phyloP scores from a whole-genome alignment of 1,284 basidiomycete species.

The Phylloboletellus chloephorus region DNA sequence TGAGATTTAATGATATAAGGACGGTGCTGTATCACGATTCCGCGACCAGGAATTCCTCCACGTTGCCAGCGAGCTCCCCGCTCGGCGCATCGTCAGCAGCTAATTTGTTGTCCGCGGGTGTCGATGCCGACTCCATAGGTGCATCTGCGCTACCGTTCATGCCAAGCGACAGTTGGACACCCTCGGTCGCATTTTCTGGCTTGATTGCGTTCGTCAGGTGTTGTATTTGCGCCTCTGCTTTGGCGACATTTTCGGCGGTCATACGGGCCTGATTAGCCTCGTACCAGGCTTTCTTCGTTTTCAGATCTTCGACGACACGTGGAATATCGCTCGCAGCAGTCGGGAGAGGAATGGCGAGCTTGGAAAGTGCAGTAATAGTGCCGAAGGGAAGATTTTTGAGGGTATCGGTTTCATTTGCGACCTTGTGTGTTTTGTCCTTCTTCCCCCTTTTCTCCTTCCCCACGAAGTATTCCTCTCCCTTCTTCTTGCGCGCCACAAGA shows the following conservation, averaged over 20 bases:
- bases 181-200: constrained; percentile 43
- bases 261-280: constrained; percentile 68
- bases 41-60: constrained; percentile 34
- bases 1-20: constrained; percentile 17
- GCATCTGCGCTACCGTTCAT: constrained; percentile 45
- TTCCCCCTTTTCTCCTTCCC: constrained; percentile 73
- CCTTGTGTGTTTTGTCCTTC: constrained; percentile 46
- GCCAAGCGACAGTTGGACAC: constrained; percentile 26
- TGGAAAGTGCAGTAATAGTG: constrained; percentile 83
- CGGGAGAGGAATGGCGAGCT: constrained; percentile 89
- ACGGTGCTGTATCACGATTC: constrained; percentile 11
- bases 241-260: constrained; percentile 69
- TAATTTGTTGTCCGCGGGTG: constrained; percentile 33
- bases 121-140: constrained; percentile 45
- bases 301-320: constrained; percentile 85
- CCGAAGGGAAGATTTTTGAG: constrained; percentile 63
- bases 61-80: constrained; percentile 45
- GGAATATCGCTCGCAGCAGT: constrained; percentile 72
- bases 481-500: constrained; percentile 85
- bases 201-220: constrained; percentile 49
- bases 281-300: constrained; percentile 95
- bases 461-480: constrained; percentile 84
- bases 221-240: constrained; percentile 76
- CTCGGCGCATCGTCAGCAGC: constrained; percentile 29
- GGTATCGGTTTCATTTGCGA: constrained; percentile 36